Conservation (phyloP, 2,329 filamentous ascomycete species). For the Daldinia eschscholtzii region DNA sequence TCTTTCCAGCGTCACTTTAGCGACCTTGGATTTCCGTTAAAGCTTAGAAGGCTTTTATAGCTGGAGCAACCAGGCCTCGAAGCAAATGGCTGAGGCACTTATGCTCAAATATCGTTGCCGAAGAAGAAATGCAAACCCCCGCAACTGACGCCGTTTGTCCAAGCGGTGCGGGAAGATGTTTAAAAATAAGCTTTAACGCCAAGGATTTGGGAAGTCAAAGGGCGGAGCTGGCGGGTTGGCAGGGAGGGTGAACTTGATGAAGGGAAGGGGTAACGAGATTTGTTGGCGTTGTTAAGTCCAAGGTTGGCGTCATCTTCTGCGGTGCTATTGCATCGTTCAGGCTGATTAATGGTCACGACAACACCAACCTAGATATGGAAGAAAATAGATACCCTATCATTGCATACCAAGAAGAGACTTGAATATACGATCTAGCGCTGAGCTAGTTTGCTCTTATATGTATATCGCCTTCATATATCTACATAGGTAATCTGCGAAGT, state of each 20-base stretch:
- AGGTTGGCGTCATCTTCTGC: constrained; percentile 38
- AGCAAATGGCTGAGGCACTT: not conserved
- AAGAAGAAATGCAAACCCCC: constrained; percentile 9
- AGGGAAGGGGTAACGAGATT: constrained; percentile 28
- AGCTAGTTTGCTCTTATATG: constrained; percentile 7
- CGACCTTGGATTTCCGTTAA: constrained; percentile 7
- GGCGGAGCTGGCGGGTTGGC: constrained; percentile 8
- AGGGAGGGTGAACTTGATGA: constrained; percentile 21
- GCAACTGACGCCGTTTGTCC: not conserved
- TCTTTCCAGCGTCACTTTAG: constrained; percentile 1
- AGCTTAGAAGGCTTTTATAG: constrained; percentile 7
- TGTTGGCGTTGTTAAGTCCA: constrained; percentile 34
- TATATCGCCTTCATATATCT: not conserved
- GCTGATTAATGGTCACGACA: constrained; percentile 30
- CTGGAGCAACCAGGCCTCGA: constrained; percentile 1
- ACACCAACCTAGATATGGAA: constrained; percentile 37
- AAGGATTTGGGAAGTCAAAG: constrained; percentile 11
- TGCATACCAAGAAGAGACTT: constrained; percentile 29
- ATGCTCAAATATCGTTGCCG: constrained; percentile 9
- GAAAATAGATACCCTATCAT: constrained; percentile 43
- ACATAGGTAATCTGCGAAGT: too few species aligned
- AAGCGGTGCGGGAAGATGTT: constrained; percentile 5
- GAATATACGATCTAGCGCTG: constrained; percentile 33
- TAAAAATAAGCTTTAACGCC: constrained; percentile 18
- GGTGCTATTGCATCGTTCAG: constrained; percentile 29